These are phyloP conservation scores for Phaseolus coccineus DNA, from an alignment of 331 rosid species.

Conservation along the genomic window DNA sequence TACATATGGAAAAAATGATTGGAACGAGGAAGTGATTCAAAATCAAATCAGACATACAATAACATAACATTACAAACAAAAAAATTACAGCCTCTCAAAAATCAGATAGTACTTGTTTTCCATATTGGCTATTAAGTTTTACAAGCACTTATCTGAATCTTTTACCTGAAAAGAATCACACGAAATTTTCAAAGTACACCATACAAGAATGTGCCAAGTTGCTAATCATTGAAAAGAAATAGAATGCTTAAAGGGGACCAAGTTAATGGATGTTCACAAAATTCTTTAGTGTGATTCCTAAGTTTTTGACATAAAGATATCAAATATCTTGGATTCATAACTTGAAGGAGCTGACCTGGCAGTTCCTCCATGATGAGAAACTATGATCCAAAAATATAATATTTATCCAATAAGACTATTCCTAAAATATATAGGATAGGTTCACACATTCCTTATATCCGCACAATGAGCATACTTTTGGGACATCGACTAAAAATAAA, in stretches of 20 bases:
- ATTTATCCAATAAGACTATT: neutral
- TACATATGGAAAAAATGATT: conserved; percentile 24
- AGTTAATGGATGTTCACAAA: conserved; percentile 30
- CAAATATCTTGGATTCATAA: conserved; percentile 30
- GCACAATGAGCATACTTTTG: neutral
- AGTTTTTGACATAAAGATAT: conserved; percentile 24
- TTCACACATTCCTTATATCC: neutral
- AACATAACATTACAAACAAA: conserved; percentile 11
- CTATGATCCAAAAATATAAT: neutral
- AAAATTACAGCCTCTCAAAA: conserved; percentile 16
- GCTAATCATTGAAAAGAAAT: conserved; percentile 22
- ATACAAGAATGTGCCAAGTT: neutral
- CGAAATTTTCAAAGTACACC: conserved; percentile 30
- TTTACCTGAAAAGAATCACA: conserved; percentile 22
- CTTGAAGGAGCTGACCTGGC: conserved; percentile 24
- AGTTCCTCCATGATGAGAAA: conserved; percentile 29
- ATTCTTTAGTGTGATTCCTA: conserved; percentile 14
- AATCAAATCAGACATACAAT: conserved; percentile 2
- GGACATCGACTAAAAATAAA: neutral
- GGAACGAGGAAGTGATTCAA: conserved; percentile 29
- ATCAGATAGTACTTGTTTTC: neutral
- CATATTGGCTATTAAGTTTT: conserved; percentile 14
- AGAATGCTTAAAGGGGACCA: conserved; percentile 21
- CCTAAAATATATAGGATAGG: neutral
- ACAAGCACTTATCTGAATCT: conserved; percentile 32